Percentiles rank a stretch among this genome's conserved stretches.
Evolutionary conservation across 1,139 yeast genomes (phyloP).

Genomic region (Candida labiduridarum): DNA sequence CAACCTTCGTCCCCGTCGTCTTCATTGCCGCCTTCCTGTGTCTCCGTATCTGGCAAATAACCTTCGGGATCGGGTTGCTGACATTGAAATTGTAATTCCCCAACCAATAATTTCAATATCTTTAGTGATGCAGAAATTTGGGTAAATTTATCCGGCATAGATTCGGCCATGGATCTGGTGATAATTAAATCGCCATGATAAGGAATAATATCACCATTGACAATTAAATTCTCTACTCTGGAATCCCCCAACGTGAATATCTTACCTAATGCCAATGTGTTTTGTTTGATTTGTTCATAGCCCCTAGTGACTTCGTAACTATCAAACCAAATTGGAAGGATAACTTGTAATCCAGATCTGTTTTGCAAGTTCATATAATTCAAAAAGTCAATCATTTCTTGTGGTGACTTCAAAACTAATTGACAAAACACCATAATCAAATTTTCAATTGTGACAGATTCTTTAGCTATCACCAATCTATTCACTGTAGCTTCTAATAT

Average conservation of each 20-base stretch:
- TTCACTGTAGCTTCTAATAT: conserved; percentile 74
- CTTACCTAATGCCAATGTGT: conserved; percentile 69
- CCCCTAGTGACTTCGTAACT: conserved; percentile 84
- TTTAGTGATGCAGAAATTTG: conserved; percentile 71
- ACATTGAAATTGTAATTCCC: conserved; percentile 67
- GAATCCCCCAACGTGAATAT: conserved; percentile 62
- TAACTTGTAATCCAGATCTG: conserved; percentile 25
- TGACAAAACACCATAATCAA: conserved; percentile 76
- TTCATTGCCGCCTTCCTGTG: conserved; percentile 30
- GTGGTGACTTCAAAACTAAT: conserved; percentile 62
- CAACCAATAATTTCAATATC: conserved; percentile 67
- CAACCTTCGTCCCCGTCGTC: conserved; percentile 67
- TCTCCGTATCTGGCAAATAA: conserved; percentile 31
- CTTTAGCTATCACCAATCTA: conserved; percentile 65
- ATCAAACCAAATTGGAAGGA: conserved; percentile 72
- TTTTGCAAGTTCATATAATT: conserved; percentile 14
- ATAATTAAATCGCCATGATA: conserved; percentile 63
- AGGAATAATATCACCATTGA: conserved; percentile 78
- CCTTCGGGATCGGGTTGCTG: conserved; percentile 48
- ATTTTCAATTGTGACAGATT: conserved; percentile 74
- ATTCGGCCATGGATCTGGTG: conserved; percentile 81
- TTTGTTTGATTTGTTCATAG: conserved; percentile 68
- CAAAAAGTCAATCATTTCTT: conserved; percentile 63
- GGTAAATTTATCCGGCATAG: conserved; percentile 64
- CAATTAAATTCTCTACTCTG: conserved; percentile 52